phyloP scores from a whole-genome alignment of 495 filamentous ascomycete genomes.

The Copromyces sp. region DNA sequence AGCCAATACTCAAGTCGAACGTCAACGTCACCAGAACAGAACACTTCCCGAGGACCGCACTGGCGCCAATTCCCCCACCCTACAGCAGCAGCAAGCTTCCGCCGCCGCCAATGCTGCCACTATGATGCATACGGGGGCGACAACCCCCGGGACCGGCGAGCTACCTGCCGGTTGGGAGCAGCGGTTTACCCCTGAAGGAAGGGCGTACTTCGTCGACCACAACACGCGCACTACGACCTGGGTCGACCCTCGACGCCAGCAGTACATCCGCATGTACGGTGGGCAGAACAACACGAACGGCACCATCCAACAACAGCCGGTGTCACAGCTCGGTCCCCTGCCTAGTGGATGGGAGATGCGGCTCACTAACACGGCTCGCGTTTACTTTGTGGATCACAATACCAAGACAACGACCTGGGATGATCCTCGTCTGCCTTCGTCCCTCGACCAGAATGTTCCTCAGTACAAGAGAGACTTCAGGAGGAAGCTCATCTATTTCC shows the following conservation, averaged over 20 bases:
- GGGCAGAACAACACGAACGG: conserved; percentile 66
- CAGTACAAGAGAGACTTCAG: conserved; percentile 99
- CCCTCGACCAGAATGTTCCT: conserved; percentile 93
- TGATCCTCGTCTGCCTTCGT: conserved; percentile 88
- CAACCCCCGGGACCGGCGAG: conserved; percentile 89
- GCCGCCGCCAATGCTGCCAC: conserved; percentile 52
- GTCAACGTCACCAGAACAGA: conserved; percentile 85
- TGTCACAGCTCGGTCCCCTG: conserved; percentile 91
- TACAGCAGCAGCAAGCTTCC: conserved; percentile 50
- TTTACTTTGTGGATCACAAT: conserved; percentile 99
- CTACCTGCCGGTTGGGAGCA: conserved; percentile 96
- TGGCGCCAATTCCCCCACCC: conserved; percentile 82
- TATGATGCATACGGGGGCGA: conserved; percentile 91
- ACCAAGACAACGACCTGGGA: conserved; percentile 99
- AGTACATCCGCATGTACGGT: conserved; percentile 97
- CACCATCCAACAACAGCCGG: conserved; percentile 93
- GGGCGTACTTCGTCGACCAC: conserved; percentile 97
- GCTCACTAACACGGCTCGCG: conserved; percentile 90
- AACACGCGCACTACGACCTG: conserved; percentile 97
- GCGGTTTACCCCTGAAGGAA: conserved; percentile 85
- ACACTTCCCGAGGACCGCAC: conserved; percentile 95
- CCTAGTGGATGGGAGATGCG: conserved; percentile 99
- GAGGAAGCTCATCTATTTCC: conserved; percentile 97
- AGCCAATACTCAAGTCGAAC: conserved; percentile 81
- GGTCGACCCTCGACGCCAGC: conserved; percentile 97